phyloP scores from a whole-genome alignment of 371 early-diverging fungal species.

The Actinomortierella wolfii region DNA sequence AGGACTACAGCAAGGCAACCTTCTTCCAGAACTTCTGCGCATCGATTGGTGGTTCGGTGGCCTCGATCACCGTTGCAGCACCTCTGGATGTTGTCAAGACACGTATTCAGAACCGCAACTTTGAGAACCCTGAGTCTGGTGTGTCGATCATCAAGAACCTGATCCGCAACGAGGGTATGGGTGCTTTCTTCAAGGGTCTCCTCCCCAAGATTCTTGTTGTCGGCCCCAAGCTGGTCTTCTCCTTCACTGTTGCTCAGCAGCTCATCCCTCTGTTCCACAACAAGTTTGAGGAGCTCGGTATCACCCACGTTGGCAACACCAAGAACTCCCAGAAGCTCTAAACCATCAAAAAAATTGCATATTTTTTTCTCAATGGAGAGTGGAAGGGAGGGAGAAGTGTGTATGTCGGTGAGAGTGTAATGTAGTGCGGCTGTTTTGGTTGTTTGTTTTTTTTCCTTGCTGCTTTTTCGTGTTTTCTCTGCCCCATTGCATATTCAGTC shows the following conservation, averaged over 20 bases:
- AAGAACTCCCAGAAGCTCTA: too few species aligned
- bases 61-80: slow-evolving; percentile 94
- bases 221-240: slow-evolving; percentile 97
- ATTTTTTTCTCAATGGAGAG: too few species aligned
- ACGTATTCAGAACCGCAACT: slow-evolving; percentile 94
- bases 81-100: slow-evolving; percentile 98
- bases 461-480: too few species aligned
- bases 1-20: slow-evolving; percentile 93
- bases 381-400: too few species aligned
- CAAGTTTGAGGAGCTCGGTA: slow-evolving; percentile 50
- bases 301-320: slow-evolving; percentile 47
- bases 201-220: slow-evolving; percentile 95
- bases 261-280: slow-evolving; percentile 85
- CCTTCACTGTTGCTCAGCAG: slow-evolving; percentile 95
- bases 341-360: too few species aligned
- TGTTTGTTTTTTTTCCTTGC: too few species aligned
- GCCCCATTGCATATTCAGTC: too few species aligned
- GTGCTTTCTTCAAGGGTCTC: slow-evolving; percentile 97
- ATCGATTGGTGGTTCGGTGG: slow-evolving; percentile 95
- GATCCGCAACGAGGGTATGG: slow-evolving; percentile 90
- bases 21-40: slow-evolving; percentile 97
- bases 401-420: too few species aligned
- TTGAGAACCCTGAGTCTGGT: slow-evolving; percentile 89
- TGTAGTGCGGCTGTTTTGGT: too few species aligned
- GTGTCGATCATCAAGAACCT: slow-evolving; percentile 84